Percentiles rank a stretch among this genome's conserved stretches.
phyloP scores from a whole-genome alignment of 495 filamentous ascomycete species.

The Aspergillus wentii region DNA sequence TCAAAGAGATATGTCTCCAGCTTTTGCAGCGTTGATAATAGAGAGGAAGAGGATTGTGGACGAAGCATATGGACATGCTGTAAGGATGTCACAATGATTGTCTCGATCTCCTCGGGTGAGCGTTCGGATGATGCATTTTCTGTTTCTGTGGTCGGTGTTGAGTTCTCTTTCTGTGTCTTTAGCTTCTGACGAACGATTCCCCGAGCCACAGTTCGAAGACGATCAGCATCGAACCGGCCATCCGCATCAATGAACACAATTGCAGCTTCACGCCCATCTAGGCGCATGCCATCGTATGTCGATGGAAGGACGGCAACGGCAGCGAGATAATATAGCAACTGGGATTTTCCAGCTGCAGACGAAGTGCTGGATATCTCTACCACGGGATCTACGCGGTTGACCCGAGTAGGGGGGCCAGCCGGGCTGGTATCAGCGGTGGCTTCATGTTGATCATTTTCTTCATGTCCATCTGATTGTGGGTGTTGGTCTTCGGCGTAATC shows the following conservation, averaged over 20 bases:
- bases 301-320: conserved; percentile 53
- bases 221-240: conserved; percentile 56
- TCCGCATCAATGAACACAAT: conserved; percentile 70
- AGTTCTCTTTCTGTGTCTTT: background rate
- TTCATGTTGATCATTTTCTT: too few relatives aligned
- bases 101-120: conserved; percentile 16
- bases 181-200: conserved; percentile 16
- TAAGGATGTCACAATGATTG: conserved; percentile 29
- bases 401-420: conserved; percentile 7
- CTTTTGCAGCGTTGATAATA: conserved; percentile 45
- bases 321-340: conserved; percentile 65
- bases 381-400: conserved; percentile 34
- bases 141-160: background rate
- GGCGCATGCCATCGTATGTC: conserved; percentile 17
- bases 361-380: conserved; percentile 54
- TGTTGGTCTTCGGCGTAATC: background rate
- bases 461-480: too few relatives aligned
- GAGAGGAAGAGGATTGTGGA: conserved; percentile 46
- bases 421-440: too few relatives aligned
- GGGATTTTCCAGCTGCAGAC: conserved; percentile 56
- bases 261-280: conserved; percentile 50
- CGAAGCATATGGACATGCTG: conserved; percentile 52
- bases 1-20: conserved; percentile 51
- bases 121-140: background rate
- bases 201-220: conserved; percentile 41